Conservation (phyloP, 129 eudicot genomes). For the Erigeron canadensis region DNA sequence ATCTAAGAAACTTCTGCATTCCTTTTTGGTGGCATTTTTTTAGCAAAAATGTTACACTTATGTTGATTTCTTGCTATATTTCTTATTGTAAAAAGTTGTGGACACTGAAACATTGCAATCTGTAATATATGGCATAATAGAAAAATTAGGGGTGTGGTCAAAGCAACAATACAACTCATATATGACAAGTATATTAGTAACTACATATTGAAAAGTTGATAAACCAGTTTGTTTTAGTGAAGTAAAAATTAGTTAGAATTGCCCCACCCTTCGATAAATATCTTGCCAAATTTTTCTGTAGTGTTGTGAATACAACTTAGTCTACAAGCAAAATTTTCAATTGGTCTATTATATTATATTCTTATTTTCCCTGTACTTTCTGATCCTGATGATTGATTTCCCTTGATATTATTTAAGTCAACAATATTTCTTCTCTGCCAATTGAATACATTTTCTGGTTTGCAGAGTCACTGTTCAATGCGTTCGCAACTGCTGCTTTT, state of each 20-base stretch:
- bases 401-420: background rate
- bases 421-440: background rate
- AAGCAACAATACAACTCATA: too few relatives aligned
- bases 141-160: too few relatives aligned
- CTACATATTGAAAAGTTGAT: too few relatives aligned
- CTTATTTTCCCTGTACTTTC: conserved; percentile 6
- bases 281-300: too few relatives aligned
- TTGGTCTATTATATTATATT: background rate
- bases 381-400: background rate
- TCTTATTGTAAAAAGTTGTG: background rate
- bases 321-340: background rate
- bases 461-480: conserved; percentile 93
- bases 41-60: background rate
- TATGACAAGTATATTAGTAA: too few relatives aligned
- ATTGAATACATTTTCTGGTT: conserved; percentile 18
- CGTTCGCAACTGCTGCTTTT: conserved; percentile 98
- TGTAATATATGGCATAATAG: too few relatives aligned
- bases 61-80: background rate
- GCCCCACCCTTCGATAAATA: too few relatives aligned
- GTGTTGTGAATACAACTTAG: background rate
- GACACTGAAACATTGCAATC: too few relatives aligned
- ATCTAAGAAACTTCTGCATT: background rate
- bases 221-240: too few relatives aligned
- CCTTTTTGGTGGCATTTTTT: background rate
- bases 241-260: background rate